Conservation (phyloP, 208 protist species). For the Wallacemonas rigidus region DNA sequence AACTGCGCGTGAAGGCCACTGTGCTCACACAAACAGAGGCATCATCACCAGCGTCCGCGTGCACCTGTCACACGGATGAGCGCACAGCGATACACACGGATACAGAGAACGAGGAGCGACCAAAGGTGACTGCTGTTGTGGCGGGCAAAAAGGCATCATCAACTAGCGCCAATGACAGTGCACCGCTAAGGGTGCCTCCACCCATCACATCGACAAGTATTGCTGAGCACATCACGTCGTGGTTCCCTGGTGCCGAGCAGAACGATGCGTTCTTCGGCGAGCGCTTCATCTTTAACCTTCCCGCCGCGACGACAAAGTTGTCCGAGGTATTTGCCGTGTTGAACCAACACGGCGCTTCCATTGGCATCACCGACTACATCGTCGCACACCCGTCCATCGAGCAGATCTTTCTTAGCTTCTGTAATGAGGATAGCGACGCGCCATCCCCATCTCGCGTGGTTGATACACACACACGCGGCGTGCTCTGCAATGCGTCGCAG, state of each 20-base stretch:
- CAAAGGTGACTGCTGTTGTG: slow-evolving; percentile 18
- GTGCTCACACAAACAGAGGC: background rate
- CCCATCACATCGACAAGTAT: background rate
- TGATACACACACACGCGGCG: background rate
- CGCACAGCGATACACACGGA: too few relatives aligned
- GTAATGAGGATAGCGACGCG: slow-evolving; percentile 20
- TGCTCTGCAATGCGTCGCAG: too few relatives aligned
- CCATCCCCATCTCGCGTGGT: background rate
- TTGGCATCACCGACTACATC: slow-evolving; percentile 70
- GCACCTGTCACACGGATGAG: too few relatives aligned
- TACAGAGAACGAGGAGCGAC: too few relatives aligned
- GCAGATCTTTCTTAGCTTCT: slow-evolving; percentile 69
- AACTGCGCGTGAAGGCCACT: slow-evolving; percentile 33
- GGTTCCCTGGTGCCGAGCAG: slow-evolving; percentile 72
- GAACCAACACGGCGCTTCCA: slow-evolving; percentile 6
- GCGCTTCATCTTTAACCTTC: slow-evolving; percentile 14
- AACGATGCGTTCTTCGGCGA: slow-evolving; percentile 36
- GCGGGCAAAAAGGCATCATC: background rate
- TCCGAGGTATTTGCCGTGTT: slow-evolving; percentile 17
- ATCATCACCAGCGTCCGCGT: too few relatives aligned
- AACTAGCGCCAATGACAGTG: background rate
- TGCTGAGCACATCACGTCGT: background rate
- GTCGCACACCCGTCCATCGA: slow-evolving; percentile 73
- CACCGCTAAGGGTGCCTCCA: background rate
- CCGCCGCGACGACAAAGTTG: slow-evolving; percentile 5